These are phyloP conservation scores for Pinus albicaulis DNA, from an alignment of 75 land plant genomes.

Conservation along the genomic window DNA sequence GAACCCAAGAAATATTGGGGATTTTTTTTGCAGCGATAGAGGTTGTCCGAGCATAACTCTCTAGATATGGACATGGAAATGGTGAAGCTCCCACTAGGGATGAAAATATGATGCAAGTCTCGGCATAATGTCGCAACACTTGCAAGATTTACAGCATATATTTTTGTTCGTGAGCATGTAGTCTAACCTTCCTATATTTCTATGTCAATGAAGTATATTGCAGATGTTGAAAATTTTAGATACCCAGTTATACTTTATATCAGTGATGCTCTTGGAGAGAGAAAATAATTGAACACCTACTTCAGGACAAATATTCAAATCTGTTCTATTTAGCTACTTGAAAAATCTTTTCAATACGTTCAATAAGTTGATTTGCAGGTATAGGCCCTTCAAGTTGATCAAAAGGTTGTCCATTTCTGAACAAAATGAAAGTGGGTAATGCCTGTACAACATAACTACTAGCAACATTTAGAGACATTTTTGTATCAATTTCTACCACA, in stretches of 20 bases:
- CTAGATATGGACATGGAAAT: no score
- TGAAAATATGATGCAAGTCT: background rate
- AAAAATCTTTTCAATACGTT: slow-evolving; percentile 45
- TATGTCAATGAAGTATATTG: no score
- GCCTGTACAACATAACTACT: slow-evolving; percentile 72
- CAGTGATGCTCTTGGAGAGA: background rate
- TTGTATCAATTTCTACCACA: slow-evolving; percentile 94
- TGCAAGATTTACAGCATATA: background rate
- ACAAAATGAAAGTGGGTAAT: slow-evolving; percentile 89
- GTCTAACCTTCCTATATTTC: no score
- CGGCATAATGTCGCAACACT: background rate
- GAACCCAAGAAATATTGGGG: no score
- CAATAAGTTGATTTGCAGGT: slow-evolving; percentile 61
- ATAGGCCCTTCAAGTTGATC: slow-evolving; percentile 87
- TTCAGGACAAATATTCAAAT: background rate
- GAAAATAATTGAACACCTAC: background rate
- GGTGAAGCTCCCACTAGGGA: no score
- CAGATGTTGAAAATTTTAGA: background rate
- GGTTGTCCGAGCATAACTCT: no score
- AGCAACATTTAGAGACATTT: slow-evolving; percentile 85
- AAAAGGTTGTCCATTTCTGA: slow-evolving; percentile 76
- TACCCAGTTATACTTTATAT: background rate
- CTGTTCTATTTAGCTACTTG: slow-evolving; percentile 1
- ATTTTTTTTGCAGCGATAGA: no score
- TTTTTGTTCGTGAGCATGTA: background rate